Evolutionary conservation across 2,329 filamentous ascomycete species (phyloP), one percentile per base, ranked within the genome.

Genomic region (Massarina eburnea): DNA sequence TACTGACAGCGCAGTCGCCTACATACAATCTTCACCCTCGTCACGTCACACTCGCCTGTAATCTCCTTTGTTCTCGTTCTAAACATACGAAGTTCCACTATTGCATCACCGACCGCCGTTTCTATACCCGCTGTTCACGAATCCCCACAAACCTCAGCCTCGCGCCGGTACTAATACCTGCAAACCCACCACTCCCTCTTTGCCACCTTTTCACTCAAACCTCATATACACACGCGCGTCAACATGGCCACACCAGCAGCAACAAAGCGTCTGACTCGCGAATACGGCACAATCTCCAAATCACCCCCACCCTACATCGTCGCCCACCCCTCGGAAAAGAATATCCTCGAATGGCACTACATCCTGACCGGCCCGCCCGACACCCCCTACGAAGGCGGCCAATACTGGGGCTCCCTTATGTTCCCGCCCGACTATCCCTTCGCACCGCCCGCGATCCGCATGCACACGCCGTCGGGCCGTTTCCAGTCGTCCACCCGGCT

Each of bases 361-460:
- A 89, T 96, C 66, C 88, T 97, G 57, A 96, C 91, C 29, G 94
- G 94, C 2, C 92, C 94, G 26, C 91, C 95, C 50, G 83, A 91
- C 49, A 99, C 94, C 1, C 92, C 94, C 2, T 99, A 99, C 70
- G 84, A 95, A 62, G 85, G 86, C 65, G 94, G 94, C 36, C 94
- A 99, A 71, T 99, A 97, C 77, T 99, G 94, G 94, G 94, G 94
- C 38, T 96, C 92, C 1, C 80, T 99, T 40, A 85, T 95, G 55
- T 99, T 99, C 71, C 94, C 94, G 14, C 83, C 91, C 8, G 91
- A 96, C 76, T 99, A 99, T 70, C 94, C 94, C 20, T 99, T 96
- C 72, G 92, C 91, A 10, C 94, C 94, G 24, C 94, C 94, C 4
- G 91, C 94, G 2, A 99, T 99, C 71, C 90, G 92, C 66, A 99